A percentile compares a stretch with the other conserved stretches of the same genome.
phyloP scores from a whole-genome alignment of 1,284 basidiomycete species.

The Hortiboletus rubellus region DNA sequence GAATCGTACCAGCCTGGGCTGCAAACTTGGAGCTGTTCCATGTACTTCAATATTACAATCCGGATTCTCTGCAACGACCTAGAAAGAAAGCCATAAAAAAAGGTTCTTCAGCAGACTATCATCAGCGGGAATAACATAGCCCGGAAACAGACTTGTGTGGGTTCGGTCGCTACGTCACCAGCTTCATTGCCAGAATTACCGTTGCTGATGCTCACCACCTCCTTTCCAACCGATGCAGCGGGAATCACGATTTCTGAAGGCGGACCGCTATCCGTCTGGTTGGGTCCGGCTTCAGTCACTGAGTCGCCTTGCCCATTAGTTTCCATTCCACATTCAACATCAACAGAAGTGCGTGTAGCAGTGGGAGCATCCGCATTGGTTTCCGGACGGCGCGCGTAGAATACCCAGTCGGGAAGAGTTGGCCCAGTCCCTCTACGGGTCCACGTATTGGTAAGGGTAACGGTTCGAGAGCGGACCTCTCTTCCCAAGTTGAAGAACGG shows the following conservation, averaged over 20 bases:
- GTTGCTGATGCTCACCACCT: background rate
- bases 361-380: background rate
- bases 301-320: background rate
- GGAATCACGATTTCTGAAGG: background rate
- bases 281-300: background rate
- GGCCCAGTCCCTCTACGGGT: constrained; percentile 34
- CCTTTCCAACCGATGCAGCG: background rate
- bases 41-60: background rate
- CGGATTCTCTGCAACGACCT: constrained; percentile 10
- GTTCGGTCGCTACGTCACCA: background rate
- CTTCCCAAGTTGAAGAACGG: constrained; percentile 80
- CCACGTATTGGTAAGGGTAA: constrained; percentile 33
- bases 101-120: constrained; percentile 17
- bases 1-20: constrained; percentile 27
- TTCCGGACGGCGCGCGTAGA: constrained; percentile 38
- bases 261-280: background rate
- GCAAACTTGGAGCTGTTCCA: background rate
- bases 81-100: constrained; percentile 2
- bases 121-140: background rate
- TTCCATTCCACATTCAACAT: constrained; percentile 27
- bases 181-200: background rate
- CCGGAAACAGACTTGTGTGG: constrained; percentile 27
- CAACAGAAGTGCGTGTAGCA: constrained; percentile 9
- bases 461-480: constrained; percentile 62
- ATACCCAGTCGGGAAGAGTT: constrained; percentile 52